phyloP scores from a whole-genome alignment of 306 rosid species.

The Cucumis hystrix region DNA sequence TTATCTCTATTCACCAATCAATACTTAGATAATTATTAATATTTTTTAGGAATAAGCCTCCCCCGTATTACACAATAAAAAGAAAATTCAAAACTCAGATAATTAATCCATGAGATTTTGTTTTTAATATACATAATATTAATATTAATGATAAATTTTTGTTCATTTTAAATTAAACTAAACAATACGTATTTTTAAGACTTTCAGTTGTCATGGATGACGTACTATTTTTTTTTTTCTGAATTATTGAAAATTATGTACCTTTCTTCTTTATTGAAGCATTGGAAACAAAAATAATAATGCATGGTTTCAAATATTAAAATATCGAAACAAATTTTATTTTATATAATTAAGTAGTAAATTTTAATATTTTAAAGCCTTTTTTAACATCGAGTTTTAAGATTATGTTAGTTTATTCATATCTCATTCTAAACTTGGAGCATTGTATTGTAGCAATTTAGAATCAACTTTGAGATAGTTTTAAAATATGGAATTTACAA shows the following conservation, averaged over 20 bases:
- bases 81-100: neutral
- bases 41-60: neutral
- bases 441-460: no score
- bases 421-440: no score
- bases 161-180: neutral
- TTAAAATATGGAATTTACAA: no score
- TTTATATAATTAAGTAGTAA: no score
- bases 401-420: no score
- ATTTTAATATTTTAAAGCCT: no score
- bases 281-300: neutral
- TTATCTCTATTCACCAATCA: neutral
- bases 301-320: neutral
- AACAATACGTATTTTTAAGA: neutral
- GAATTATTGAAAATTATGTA: no score
- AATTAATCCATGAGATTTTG: neutral
- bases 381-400: no score
- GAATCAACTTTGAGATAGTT: no score
- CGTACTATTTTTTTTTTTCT: neutral
- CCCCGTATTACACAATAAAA: neutral
- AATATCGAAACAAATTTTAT: neutral
- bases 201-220: neutral
- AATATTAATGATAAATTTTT: no score
- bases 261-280: neutral
- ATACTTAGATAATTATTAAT: neutral
- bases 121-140: no score